Evolutionary conservation across 495 filamentous ascomycete genomes (phyloP), one percentile per base, ranked within the genome.

Genomic region (Xylaria palmicola): DNA sequence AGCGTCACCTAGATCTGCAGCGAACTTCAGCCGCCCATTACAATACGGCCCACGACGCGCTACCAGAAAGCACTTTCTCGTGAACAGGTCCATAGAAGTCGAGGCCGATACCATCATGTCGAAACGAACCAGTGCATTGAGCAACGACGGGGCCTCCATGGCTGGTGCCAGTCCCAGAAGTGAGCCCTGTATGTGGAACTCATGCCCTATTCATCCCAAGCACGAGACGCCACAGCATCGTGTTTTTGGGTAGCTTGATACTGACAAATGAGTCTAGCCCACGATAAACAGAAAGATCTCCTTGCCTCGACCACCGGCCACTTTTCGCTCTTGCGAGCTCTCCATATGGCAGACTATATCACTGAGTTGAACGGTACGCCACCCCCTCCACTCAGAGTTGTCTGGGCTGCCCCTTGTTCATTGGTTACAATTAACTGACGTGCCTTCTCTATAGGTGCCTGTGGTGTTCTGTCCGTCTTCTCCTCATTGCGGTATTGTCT

Each of bases 401-500:
- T n/a, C n/a, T n/a, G n/a, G n/a, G n/a, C n/a, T n/a, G n/a, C n/a
- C n/a, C 13, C 22, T 62, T 20, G 39, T 56, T 65, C 56, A 53
- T 49, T 5, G 58, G 32, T 47, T 49, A 10, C 26, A 15, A 55
- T 26, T 41, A 19, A 40, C 57, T 44, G 37, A 52, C 27, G 8
- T 9, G 36, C 12, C 26, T 50, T 1, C n/a, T 22, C 9, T 30
- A 50, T 52, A 90, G 88, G 88, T 62, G 86, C 90, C 74, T 92
- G 89, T 76, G 89, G 89, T 37, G 85, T 96, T 71, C 91, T 96
- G 86, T 97, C 94, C 66, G 83, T 98, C 70, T 91, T 98, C 78
- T 92, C 93, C 15, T 96, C 93, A 36, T 84, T 98, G 81, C 92
- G 92, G 40, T 98, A 97, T 81, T 93, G 89, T 74, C 82, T 96